A percentile compares a stretch with the other conserved stretches of the same genome.
These are phyloP conservation scores for Rossbeevera mucosa DNA, from an alignment of 768 basidiomycete species.

Conservation along the genomic window DNA sequence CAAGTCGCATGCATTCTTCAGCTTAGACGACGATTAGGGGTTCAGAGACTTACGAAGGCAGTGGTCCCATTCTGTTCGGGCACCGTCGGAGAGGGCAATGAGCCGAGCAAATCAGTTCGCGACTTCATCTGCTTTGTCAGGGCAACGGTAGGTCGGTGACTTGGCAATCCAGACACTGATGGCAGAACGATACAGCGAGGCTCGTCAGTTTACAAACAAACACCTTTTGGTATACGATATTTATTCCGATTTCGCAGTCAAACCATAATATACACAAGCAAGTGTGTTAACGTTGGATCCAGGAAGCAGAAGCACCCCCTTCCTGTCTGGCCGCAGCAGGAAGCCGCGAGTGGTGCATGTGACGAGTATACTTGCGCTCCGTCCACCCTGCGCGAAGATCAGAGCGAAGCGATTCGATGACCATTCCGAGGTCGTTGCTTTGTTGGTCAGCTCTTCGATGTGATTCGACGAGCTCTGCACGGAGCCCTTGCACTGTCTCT, in stretches of 20 bases:
- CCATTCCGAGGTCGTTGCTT: neutral
- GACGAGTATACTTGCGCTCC: too few species aligned
- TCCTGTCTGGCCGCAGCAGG: neutral
- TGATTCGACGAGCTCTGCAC: neutral
- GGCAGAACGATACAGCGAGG: conserved; percentile 70
- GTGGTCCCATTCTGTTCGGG: conserved; percentile 52
- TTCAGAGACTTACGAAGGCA: conserved; percentile 49
- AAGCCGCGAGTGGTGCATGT: neutral
- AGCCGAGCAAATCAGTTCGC: conserved; percentile 55
- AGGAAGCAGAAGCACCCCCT: neutral
- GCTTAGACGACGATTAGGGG: conserved; percentile 1
- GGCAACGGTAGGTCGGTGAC: conserved; percentile 54
- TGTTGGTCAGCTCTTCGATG: neutral
- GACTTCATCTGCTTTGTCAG: conserved; percentile 45
- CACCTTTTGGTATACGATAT: too few species aligned
- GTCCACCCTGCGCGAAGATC: neutral
- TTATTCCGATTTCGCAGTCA: too few species aligned
- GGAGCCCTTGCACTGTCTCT: conserved; percentile 2
- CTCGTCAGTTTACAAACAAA: neutral
- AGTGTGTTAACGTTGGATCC: neutral
- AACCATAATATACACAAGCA: neutral
- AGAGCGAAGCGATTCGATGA: conserved; percentile 1
- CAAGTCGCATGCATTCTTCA: conserved; percentile 25
- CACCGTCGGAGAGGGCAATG: conserved; percentile 51
- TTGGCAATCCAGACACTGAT: conserved; percentile 71